These are phyloP conservation scores for Fusarium sterilihyphosum DNA, from an alignment of 2,329 filamentous ascomycete species.

Conservation along the genomic window DNA sequence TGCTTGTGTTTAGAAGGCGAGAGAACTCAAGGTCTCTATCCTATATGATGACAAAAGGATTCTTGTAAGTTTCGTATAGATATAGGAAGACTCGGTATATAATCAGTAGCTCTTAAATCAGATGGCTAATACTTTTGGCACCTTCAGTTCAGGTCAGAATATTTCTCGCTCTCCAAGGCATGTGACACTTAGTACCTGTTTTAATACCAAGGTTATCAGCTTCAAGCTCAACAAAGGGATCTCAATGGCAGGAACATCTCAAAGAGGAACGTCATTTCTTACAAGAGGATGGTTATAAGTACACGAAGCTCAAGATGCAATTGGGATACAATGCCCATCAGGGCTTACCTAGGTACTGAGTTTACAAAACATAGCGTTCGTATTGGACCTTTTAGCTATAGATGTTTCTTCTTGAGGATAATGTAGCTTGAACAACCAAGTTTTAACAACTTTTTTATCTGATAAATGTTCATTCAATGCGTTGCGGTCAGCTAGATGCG, in stretches of 20 bases:
- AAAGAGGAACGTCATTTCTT: neutral
- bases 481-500: neutral
- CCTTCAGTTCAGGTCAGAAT: neutral
- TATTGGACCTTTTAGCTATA: neutral
- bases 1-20: neutral
- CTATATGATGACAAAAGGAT: neutral
- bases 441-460: neutral
- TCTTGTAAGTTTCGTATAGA: neutral
- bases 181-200: neutral
- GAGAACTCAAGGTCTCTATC: neutral
- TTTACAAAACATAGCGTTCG: neutral
- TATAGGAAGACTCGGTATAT: neutral
- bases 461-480: neutral
- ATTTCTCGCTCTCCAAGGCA: neutral
- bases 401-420: neutral
- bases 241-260: neutral
- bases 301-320: neutral
- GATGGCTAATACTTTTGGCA: neutral
- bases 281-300: neutral
- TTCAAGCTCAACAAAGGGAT: neutral
- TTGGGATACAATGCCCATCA: neutral
- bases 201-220: neutral
- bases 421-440: neutral
- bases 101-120: neutral
- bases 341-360: neutral